phyloP scores from a whole-genome alignment of 2,329 filamentous ascomycete species.

The Aureobasidium melanogenum region DNA sequence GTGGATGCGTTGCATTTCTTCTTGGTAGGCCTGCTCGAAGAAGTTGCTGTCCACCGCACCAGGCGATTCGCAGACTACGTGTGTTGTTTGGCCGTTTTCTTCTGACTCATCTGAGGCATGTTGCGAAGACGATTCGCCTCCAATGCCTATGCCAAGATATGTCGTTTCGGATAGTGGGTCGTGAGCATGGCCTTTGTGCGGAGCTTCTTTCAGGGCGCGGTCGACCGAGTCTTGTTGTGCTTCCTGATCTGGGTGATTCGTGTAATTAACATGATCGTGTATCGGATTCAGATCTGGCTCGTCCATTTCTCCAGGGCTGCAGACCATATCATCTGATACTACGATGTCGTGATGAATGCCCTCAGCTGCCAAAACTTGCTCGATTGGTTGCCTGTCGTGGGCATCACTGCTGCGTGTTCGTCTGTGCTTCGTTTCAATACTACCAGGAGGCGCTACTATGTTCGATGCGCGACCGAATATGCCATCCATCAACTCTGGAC shows the following conservation, averaged over 20 bases:
- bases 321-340: constrained; percentile 25
- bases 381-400: constrained; percentile 41
- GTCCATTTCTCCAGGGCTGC: constrained; percentile 20
- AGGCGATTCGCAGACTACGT: constrained; percentile 72
- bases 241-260: constrained; percentile 22
- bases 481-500: constrained; percentile 47
- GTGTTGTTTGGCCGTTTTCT: constrained; percentile 25
- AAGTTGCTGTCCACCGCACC: constrained; percentile 77
- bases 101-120: constrained; percentile 28
- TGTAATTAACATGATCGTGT: constrained; percentile 21
- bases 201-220: constrained; percentile 17
- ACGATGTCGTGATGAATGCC: constrained; percentile 43
- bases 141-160: constrained; percentile 69
- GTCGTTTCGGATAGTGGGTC: constrained; percentile 56
- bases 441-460: constrained; percentile 48
- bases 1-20: constrained; percentile 68
- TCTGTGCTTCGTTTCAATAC: constrained; percentile 16
- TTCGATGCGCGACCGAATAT: constrained; percentile 51
- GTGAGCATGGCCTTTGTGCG: constrained; percentile 53
- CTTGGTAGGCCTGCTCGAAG: constrained; percentile 79
- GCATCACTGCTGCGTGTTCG: constrained; percentile 43
- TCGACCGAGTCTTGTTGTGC: neutral
- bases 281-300: neutral
- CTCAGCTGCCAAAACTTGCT: constrained; percentile 43
- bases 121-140: constrained; percentile 24